A percentile compares a stretch with the other conserved stretches of the same genome.
phyloP scores from a whole-genome alignment of 176 grass and related monocot genomes.

The Ananas comosus region DNA sequence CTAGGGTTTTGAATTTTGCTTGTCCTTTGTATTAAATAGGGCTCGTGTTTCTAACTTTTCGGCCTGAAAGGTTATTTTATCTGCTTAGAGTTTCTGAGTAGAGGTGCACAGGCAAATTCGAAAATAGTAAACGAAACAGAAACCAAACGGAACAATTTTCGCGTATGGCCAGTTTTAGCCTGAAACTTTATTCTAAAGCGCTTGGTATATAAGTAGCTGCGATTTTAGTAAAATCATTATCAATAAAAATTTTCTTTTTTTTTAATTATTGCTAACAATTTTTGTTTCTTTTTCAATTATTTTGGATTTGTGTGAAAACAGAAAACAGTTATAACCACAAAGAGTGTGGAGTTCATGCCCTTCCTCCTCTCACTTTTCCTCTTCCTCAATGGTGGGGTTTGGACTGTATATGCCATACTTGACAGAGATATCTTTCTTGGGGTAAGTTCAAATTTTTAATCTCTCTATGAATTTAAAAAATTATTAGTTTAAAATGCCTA shows the following conservation, averaged over 20 bases:
- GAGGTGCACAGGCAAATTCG: too few species aligned
- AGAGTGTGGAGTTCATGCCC: constrained; percentile 68
- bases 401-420: constrained; percentile 46
- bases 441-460: constrained; percentile 23
- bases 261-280: background rate
- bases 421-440: constrained; percentile 50
- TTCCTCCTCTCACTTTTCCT: constrained; percentile 67
- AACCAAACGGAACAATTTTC: too few species aligned
- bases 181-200: too few species aligned
- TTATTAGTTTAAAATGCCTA: background rate
- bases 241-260: background rate
- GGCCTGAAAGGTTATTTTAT: too few species aligned
- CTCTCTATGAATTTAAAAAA: background rate
- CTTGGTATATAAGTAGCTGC: too few species aligned
- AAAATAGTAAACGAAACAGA: too few species aligned
- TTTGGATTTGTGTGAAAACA: constrained; percentile 12
- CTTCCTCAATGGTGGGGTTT: constrained; percentile 62
- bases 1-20: too few species aligned
- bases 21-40: too few species aligned
- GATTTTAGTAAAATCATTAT: background rate
- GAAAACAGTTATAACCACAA: constrained; percentile 46
- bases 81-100: too few species aligned
- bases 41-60: too few species aligned
- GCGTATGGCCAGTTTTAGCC: too few species aligned
- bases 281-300: background rate